Evolutionary conservation across 179 eudicot genomes (phyloP).

Genomic region (Drosera spatulata): DNA sequence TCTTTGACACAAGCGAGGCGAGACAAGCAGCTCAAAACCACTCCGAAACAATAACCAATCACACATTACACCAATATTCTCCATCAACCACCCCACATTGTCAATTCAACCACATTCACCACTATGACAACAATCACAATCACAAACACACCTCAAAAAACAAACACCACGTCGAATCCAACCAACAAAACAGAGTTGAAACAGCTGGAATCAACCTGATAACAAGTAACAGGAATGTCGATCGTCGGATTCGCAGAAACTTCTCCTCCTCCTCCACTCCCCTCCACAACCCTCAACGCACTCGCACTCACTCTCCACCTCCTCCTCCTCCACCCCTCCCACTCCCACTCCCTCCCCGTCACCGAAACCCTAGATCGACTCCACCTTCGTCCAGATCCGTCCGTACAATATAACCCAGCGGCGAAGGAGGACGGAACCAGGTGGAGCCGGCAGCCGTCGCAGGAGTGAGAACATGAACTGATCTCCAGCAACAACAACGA

Average conservation of each 20-base stretch:
- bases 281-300: slow-evolving; percentile 24
- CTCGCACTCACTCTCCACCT: slow-evolving; percentile 26
- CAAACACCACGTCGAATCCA: neutral
- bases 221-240: slow-evolving; percentile 79
- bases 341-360: slow-evolving; percentile 15
- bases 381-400: neutral
- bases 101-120: neutral
- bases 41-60: no score
- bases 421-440: neutral
- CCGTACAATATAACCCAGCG: slow-evolving; percentile 4
- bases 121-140: no score
- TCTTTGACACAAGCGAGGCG: no score
- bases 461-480: slow-evolving; percentile 9
- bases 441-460: slow-evolving; percentile 6
- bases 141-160: no score
- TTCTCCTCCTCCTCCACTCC: slow-evolving; percentile 25
- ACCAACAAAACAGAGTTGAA: neutral
- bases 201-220: slow-evolving; percentile 39
- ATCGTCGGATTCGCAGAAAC: slow-evolving; percentile 21
- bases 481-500: slow-evolving; percentile 12
- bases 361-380: neutral
- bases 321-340: slow-evolving; percentile 6
- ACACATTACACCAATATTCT: no score
- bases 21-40: no score
- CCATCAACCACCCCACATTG: no score